Base-by-base conservation (phyloP, 176 grass and related monocot genomes). In the Ensete ventricosum region DNA sequence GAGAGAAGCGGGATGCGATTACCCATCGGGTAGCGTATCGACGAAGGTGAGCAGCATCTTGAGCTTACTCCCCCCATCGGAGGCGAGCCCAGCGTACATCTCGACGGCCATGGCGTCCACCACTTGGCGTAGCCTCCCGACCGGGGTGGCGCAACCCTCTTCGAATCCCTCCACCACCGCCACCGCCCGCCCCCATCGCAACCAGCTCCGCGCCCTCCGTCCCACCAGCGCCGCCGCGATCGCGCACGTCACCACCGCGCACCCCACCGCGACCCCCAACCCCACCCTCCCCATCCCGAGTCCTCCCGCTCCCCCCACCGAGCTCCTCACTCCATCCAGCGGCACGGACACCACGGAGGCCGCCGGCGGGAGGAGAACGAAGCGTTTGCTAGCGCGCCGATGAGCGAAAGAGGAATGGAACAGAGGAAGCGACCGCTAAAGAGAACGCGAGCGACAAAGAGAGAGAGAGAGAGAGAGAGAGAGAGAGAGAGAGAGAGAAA, bases 21-120 rank as follows among this genome's bases (percentile, higher is more conserved):
- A 86, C 86, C 86, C 76, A 19, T 86, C 43, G 14, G 82, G 90
- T 27, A 92, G 90, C 43, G 58, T 9, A 54, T 92, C 90, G 57
- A 92, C 53, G 73, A 80, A 89, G 86, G 86, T 92, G 52, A 84
- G 86, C 2, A 92, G 90, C 90, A 92, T 89, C 76, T 84, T 85
- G 76, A 92, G 86, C 79, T 87, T 92, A 84, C 90, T 89, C 25
- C 84, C 84, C 23, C 71, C 84, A 65, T 92, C 86, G 20, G 79
- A 82, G 17, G 86, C 84, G 66, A 89, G 85, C 8, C 90, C 90
- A 0, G 90, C 86, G 79, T 86, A 82, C 90, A 92, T 92, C 90
- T 89, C 90, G 60, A 92, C 75, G 55, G 76, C 69, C 73, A 92
- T 83, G 73, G 83, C 88, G 79, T 92, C 78, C 51, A 80, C 82